Conservation (phyloP, 2,329 filamentous ascomycete genomes). For the Cladosporium sp. region DNA sequence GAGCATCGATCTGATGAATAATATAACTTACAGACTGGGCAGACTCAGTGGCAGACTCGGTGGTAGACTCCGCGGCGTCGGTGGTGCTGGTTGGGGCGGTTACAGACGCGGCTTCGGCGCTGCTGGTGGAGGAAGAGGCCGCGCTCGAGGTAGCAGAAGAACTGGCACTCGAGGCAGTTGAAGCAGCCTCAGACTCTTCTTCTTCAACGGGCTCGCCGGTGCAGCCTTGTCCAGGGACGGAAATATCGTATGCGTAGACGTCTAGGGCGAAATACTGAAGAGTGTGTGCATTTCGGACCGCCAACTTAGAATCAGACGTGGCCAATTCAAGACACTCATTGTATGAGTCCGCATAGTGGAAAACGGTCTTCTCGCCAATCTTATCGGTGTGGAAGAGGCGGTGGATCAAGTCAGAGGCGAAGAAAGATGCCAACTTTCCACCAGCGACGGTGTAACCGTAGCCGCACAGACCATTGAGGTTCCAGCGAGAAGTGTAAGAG, state of each 20-base stretch:
- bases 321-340: conserved; percentile 57
- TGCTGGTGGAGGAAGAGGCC: conserved; percentile 1
- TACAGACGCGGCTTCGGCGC: conserved; percentile 22
- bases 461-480: conserved; percentile 62
- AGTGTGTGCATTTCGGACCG: conserved; percentile 61
- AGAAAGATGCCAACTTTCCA: conserved; percentile 62
- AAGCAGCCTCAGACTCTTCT: conserved; percentile 22
- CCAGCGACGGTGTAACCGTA: conserved; percentile 64
- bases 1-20: neutral
- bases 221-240: conserved; percentile 64
- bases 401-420: conserved; percentile 67
- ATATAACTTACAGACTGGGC: conserved; percentile 40
- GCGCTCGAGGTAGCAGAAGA: conserved; percentile 23
- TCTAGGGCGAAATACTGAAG: conserved; percentile 71
- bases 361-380: conserved; percentile 61
- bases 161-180: conserved; percentile 21
- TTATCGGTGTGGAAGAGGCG: conserved; percentile 64
- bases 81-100: conserved; percentile 18
- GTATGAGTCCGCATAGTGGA: conserved; percentile 65
- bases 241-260: conserved; percentile 66
- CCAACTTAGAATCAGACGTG: conserved; percentile 50
- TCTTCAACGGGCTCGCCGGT: conserved; percentile 46
- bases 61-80: conserved; percentile 21
- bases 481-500: conserved; percentile 61
- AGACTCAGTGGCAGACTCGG: conserved; percentile 71